Base-by-base conservation (phyloP, 495 filamentous ascomycete species). In the Xylaria longipes region DNA sequence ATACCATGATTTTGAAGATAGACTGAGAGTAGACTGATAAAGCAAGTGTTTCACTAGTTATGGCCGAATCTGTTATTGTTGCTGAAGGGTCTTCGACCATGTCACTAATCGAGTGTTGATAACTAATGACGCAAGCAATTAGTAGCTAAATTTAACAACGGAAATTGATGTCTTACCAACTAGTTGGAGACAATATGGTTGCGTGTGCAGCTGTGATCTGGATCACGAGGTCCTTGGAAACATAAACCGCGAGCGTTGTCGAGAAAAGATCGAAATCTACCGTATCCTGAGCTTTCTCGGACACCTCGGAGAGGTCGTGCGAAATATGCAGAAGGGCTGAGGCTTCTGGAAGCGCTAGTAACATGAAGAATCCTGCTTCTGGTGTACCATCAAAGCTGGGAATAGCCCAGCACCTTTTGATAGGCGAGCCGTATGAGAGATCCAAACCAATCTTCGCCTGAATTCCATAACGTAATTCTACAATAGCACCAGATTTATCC, bases 381-480 rank as follows among this genome's bases (percentile, higher is more conserved):
- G 41, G 50, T 33, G 12, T 64, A 7, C 31, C 68, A 17, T 71
- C 67, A 25, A 45, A 72, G 58, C 68, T 74, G 31, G 79, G 78
- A 22, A 87, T 76, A 17, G 83, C 76, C 86, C 86, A 88, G 33
- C 80, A 80, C 41, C 79, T 73, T 71, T 80, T 80, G 20, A 88
- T 79, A 3, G 79, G 81, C 5, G 74, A 76, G 2, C 75, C 75
- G 46, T 82, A 84, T 11, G 85, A 83, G 41, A 90, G 81, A 5
- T 87, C 84, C 12, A 90, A 62, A 3, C 86, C 88, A 70, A 91
- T 88, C 62, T 84, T 86, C 17, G 91, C 93, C 74, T 92, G 89
- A 37, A 93, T 79, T 7, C 94, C 93, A 78, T 91, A 86, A 72
- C 92, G 85, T 64, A 93, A 83, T 74, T 97, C 93, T 29, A 88